Evolutionary conservation across 2,329 filamentous ascomycete genomes (phyloP).

Genomic region (Zasmidium cellare): DNA sequence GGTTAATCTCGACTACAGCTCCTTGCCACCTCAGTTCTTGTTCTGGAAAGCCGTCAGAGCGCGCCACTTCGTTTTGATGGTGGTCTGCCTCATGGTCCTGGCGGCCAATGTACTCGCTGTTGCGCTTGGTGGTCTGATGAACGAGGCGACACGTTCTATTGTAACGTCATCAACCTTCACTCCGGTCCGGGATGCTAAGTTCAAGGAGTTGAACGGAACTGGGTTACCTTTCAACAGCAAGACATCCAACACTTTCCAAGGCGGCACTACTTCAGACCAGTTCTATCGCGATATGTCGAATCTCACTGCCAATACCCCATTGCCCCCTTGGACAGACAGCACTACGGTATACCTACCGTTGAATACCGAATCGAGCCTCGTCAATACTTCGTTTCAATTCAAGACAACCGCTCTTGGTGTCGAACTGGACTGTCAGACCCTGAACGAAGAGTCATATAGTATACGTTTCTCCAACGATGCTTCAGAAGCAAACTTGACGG

Average conservation of each 20-base stretch:
- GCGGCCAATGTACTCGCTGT: conserved; percentile 57
- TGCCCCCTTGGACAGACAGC: conserved; percentile 54
- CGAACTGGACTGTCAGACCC: conserved; percentile 34
- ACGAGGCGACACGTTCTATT: conserved; percentile 34
- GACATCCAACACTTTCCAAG: conserved; percentile 30
- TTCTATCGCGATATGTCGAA: conserved; percentile 51
- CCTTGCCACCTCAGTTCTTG: conserved; percentile 56
- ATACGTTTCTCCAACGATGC: conserved; percentile 8
- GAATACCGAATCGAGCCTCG: conserved; percentile 12
- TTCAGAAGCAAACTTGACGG: neutral
- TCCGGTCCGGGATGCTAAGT: neutral
- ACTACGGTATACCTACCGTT: conserved; percentile 53
- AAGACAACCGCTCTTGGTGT: conserved; percentile 38
- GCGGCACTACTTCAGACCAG: conserved; percentile 36
- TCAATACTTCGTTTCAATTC: conserved; percentile 17
- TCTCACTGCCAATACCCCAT: conserved; percentile 40
- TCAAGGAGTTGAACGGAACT: conserved; percentile 29
- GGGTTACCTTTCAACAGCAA: conserved; percentile 21
- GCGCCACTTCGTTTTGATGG: conserved; percentile 47
- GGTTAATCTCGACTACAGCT: conserved; percentile 52
- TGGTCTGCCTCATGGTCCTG: conserved; percentile 51
- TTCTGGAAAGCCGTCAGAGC: conserved; percentile 48
- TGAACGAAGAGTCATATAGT: conserved; percentile 30
- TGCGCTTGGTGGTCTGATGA: conserved; percentile 53
- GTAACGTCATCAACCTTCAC: neutral